Evolutionary conservation across 805 yeast species (phyloP).

Genomic region (Saccharomycopsis capsularis): DNA sequence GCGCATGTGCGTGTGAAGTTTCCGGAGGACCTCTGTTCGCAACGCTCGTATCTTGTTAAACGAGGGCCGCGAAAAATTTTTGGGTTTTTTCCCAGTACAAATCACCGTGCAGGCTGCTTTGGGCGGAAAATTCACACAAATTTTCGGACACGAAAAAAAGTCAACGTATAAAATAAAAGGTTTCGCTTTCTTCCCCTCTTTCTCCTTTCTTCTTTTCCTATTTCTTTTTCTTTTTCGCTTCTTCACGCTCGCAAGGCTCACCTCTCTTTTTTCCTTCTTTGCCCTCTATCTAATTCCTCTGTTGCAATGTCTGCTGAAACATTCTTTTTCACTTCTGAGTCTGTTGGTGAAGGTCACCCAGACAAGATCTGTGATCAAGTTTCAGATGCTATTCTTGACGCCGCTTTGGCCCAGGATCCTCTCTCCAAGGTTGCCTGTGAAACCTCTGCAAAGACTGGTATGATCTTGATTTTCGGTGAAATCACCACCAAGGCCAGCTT

Average conservation of each 20-base stretch:
- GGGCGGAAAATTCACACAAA: no score
- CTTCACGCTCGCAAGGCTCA: not conserved
- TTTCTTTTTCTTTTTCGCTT: no score
- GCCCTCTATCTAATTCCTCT: not conserved
- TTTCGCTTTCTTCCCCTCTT: no score
- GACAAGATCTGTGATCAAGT: slow-evolving; percentile 98
- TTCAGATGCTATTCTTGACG: slow-evolving; percentile 95
- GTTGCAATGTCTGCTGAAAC: slow-evolving; percentile 28
- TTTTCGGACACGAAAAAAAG: no score
- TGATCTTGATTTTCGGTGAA: slow-evolving; percentile 99
- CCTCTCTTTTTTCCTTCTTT: not conserved
- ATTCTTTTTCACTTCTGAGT: slow-evolving; percentile 74
- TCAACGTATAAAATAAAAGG: no score
- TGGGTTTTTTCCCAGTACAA: no score
- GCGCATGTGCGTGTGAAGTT: no score
- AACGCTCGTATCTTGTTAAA: no score
- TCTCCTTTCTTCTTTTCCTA: not conserved
- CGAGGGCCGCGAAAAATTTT: no score
- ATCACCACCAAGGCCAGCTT: slow-evolving; percentile 93
- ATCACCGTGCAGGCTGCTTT: no score
- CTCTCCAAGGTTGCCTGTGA: slow-evolving; percentile 98
- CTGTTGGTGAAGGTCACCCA: slow-evolving; percentile 94
- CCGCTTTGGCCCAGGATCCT: slow-evolving; percentile 93
- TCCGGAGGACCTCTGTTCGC: no score
- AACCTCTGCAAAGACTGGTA: slow-evolving; percentile 98